Evolutionary conservation across 2,329 filamentous ascomycete species (phyloP), one percentile per base, ranked within the genome.

Genomic region (Zymoseptoria passerinii): DNA sequence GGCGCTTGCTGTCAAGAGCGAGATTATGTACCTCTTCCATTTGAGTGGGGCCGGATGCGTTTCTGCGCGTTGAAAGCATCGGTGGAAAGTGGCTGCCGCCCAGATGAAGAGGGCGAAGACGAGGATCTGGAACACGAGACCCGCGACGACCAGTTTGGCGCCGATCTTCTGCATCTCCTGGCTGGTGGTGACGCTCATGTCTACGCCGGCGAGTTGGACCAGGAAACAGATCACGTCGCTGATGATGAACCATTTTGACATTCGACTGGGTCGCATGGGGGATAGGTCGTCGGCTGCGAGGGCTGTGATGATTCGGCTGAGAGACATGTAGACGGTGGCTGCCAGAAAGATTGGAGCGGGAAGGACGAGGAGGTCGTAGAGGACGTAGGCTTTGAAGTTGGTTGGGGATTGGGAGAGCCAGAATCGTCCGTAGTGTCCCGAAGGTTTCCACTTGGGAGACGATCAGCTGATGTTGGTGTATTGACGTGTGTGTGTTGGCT

Each of bases 61-160:
- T 13, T 18, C 23, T 60, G 60, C 23, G 28, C n/a, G 19, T 9
- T 48, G 44, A 28, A 55, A 62, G 7, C 79, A 73, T 1, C 63
- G 56, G 61, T 84, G 78, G 70, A 84, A 84, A 0, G 80, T 59
- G 1, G 75, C 62, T 0, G 80, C 75, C 1, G 77, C 76, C 5
- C 77, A 58, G 50, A 81, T 70, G 65, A 86, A 86, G 29, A 84
- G 69, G 20, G 75, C 76, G 61, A 87, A 85, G 57, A 81, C 77
- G 50, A 82, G 44, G 19, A 87, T 75, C 66, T 87, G 84, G 27
- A 85, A 68, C 35, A 81, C 67, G 1, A 87, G 71, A 1, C 83
- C 83, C 1, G 65, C 78, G 5, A 85, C 70, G 13, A 86, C 78
- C 50, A 85, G 72, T 16, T 78, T 75, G 61, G 80, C 68, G n/a